Percentiles rank a stretch among this genome's conserved stretches.
Evolutionary conservation across 768 basidiomycete genomes (phyloP).

Genomic region (Pleurotus djamor): DNA sequence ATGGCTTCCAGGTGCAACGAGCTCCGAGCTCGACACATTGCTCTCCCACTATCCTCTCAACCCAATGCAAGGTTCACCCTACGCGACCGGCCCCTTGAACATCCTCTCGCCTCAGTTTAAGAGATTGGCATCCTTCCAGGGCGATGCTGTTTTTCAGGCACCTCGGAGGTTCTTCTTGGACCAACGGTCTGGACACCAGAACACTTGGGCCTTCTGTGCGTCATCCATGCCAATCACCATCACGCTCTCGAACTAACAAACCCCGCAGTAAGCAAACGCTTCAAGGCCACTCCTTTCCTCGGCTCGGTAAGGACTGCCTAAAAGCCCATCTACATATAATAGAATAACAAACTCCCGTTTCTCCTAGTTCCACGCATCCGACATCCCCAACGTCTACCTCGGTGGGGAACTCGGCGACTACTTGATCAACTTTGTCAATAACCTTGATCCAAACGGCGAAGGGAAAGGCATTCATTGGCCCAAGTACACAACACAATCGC

Average conservation of each 20-base stretch:
- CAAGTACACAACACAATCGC: constrained; percentile 14
- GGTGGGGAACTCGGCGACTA: constrained; percentile 28
- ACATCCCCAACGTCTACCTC: constrained; percentile 24
- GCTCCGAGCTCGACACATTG: constrained; percentile 8
- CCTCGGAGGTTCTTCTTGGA: constrained; percentile 2
- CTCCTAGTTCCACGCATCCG: constrained; percentile 27
- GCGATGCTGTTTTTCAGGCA: constrained; percentile 1
- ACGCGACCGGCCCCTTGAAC: constrained; percentile 9
- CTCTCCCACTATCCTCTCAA: constrained; percentile 11
- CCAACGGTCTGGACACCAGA: not conserved
- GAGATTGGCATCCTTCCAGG: constrained; percentile 16
- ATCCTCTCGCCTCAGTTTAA: constrained; percentile 15
- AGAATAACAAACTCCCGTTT: not conserved
- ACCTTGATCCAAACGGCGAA: constrained; percentile 30
- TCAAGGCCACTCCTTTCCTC: not conserved
- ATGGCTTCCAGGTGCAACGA: constrained; percentile 19
- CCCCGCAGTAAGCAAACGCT: constrained; percentile 1
- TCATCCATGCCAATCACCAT: too few species aligned
- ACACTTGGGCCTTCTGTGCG: constrained; percentile 4
- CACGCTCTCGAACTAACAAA: not conserved
- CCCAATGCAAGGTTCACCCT: constrained; percentile 13
- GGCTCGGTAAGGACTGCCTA: not conserved
- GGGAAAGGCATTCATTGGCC: constrained; percentile 28
- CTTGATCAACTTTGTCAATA: constrained; percentile 30
- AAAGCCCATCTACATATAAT: too few species aligned